Base-by-base conservation (phyloP, 75 land plant species). In the Larix kaempferi region DNA sequence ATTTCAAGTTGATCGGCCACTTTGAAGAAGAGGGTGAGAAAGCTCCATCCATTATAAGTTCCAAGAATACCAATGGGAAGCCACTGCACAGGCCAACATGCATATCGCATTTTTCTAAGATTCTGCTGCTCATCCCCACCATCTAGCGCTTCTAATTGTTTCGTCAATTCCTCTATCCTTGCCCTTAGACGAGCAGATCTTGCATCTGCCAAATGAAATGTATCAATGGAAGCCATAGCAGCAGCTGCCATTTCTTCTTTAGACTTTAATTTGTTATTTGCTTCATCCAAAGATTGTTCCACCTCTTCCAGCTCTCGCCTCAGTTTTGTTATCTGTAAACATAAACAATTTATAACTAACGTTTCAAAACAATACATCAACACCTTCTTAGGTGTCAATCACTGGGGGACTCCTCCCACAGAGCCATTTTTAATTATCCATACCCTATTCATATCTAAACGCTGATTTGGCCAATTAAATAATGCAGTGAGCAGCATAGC, bases 181-280 rank as follows among this genome's bases (percentile, higher is more conserved):
- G 92, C 89, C 88, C 98, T 88, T 81, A 96, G 78, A 86, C 92
- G 82, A 8, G 93, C 26, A 14, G 98, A 85, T 61, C 99, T 88
- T 78, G 77, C 76, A 67, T 96, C 99, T 29, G 99, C 99, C 60
- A 94, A 77, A 56, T 75, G 88, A 59, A 96, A 81, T 22, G 99
- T 98, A 81, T 90, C 89, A 54, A 95, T 80, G 25, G 99, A 93
- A 77, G 93, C 95, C 82, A 94, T 92, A 26, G 99, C 99, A 65
- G 99, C 99, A 13, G 83, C 83, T 37, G 98, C 92, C 77, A 96
- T 96, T 80, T 96, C 95, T 78, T 96, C 99, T 86, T 96, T 96
- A 72, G 90, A 96, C 78, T 93, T 90, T 49, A 96, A 78, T 79
- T 96, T 94, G 73, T 82, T 88, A 57, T 89, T 89, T 1, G 91